These are phyloP conservation scores for Yamagishiella unicocca DNA, from an alignment of 139 green algal genomes.

Conservation along the genomic window DNA sequence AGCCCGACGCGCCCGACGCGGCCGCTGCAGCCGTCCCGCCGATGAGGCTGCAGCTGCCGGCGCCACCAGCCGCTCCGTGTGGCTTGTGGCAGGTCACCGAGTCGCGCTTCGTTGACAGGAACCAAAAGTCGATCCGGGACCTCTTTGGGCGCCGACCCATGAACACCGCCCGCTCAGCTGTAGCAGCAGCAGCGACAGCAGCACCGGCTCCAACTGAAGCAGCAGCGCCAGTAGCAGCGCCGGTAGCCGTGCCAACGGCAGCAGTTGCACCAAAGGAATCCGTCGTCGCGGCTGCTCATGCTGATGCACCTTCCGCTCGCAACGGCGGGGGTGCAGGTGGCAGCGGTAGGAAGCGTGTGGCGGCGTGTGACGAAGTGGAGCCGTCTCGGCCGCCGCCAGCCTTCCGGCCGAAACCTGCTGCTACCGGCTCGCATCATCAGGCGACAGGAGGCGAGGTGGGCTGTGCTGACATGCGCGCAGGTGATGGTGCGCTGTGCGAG, in stretches of 20 bases:
- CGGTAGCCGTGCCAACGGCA: background rate
- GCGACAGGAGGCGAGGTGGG: background rate
- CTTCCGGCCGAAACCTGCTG: too few relatives aligned
- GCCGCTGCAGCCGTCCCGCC: background rate
- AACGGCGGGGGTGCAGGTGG: background rate
- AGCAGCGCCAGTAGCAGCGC: background rate
- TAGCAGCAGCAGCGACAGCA: background rate
- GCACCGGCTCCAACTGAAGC: background rate
- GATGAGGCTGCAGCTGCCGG: conserved; percentile 9
- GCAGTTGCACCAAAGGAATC: background rate
- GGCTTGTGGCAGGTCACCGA: conserved; percentile 4
- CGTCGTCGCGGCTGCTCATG: background rate
- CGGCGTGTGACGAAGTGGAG: background rate
- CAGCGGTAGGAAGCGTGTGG: background rate
- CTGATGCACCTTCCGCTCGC: too few relatives aligned
- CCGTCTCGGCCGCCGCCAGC: too few relatives aligned
- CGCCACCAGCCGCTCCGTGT: background rate
- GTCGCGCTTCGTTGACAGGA: conserved; percentile 62
- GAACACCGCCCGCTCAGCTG: too few relatives aligned
- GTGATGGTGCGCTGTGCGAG: too few relatives aligned
- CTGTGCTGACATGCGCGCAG: too few relatives aligned
- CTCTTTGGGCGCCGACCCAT: conserved; percentile 68
- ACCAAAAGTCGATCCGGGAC: conserved; percentile 60
- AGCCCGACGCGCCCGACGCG: too few relatives aligned
- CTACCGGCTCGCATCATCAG: too few relatives aligned